Conservation (phyloP, 2,329 filamentous ascomycete genomes). For the Stagonosporopsis vannaccii region DNA sequence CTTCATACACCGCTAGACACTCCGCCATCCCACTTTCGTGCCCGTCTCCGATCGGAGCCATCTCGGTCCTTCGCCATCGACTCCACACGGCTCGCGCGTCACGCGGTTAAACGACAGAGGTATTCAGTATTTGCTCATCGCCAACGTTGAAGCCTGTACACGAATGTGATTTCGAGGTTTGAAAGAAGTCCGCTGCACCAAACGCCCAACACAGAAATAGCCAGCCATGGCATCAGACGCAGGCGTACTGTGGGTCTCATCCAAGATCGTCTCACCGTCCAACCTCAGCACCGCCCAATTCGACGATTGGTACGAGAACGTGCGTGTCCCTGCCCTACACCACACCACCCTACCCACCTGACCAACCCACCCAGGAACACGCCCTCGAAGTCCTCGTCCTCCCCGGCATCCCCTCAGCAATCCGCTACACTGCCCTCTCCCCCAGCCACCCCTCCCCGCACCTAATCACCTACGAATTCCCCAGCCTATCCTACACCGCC, state of each 20-base stretch:
- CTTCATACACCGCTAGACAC: slow-evolving; percentile 1
- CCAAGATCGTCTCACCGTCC: not conserved
- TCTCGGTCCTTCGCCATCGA: slow-evolving; percentile 12
- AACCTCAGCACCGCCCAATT: not conserved
- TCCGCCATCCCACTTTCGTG: slow-evolving; percentile 2
- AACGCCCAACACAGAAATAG: not conserved
- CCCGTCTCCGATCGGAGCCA: slow-evolving; percentile 1
- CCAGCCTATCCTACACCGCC: not conserved
- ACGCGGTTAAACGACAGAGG: not conserved
- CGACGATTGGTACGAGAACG: slow-evolving; percentile 13
- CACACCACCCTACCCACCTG: not conserved
- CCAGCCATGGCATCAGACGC: not conserved
- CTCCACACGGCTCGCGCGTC: not conserved
- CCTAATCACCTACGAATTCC: slow-evolving; percentile 14
- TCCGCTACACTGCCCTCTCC: not conserved
- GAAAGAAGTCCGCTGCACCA: no score
- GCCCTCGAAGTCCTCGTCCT: slow-evolving; percentile 10
- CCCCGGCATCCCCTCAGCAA: slow-evolving; percentile 8
- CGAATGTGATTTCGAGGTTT: no score
- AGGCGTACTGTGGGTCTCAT: slow-evolving; percentile 7
- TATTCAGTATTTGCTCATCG: not conserved
- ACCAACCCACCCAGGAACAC: slow-evolving; percentile 2
- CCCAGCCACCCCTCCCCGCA: not conserved
- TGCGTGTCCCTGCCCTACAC: not conserved
- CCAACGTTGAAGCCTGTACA: not conserved